Percentiles rank a stretch among this genome's conserved stretches.
Conservation (phyloP, 768 basidiomycete species). For the Kwoniella mangroviensis region DNA sequence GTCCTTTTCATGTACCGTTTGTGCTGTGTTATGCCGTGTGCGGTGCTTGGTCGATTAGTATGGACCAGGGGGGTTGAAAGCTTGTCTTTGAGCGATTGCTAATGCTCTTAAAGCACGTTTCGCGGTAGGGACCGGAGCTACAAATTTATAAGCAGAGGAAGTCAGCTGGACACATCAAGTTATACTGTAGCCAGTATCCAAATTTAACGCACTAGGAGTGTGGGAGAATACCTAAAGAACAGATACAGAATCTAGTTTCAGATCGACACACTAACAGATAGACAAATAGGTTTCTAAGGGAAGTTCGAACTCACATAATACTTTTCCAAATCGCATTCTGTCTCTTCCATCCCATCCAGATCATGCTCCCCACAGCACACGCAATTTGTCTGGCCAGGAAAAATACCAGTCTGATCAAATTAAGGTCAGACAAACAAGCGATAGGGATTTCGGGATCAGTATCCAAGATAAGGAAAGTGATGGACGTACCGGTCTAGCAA, state of each 20-base stretch:
- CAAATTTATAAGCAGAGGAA: background rate
- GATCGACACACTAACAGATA: no score
- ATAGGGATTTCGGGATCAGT: no score
- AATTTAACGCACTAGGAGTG: conserved; percentile 7
- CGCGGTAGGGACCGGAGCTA: conserved; percentile 4
- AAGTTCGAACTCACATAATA: conserved; percentile 10
- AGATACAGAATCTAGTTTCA: no score
- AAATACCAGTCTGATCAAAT: conserved; percentile 10
- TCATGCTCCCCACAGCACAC: conserved; percentile 10
- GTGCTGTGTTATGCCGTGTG: no score
- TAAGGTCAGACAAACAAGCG: background rate
- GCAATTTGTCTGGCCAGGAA: conserved; percentile 21
- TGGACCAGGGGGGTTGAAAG: conserved; percentile 6
- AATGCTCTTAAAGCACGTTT: background rate
- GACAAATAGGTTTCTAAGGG: background rate
- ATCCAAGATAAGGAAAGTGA: background rate
- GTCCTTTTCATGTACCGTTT: background rate
- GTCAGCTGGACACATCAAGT: background rate
- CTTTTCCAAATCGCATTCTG: conserved; percentile 12
- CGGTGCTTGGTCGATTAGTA: background rate
- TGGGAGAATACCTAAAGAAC: conserved; percentile 11
- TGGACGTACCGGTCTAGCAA: conserved; percentile 17
- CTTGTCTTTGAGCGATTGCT: conserved; percentile 14
- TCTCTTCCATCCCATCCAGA: background rate
- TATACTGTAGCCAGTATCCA: background rate